phyloP scores from a whole-genome alignment of 2,329 filamentous ascomycete genomes.

The Fusarium sp. region DNA sequence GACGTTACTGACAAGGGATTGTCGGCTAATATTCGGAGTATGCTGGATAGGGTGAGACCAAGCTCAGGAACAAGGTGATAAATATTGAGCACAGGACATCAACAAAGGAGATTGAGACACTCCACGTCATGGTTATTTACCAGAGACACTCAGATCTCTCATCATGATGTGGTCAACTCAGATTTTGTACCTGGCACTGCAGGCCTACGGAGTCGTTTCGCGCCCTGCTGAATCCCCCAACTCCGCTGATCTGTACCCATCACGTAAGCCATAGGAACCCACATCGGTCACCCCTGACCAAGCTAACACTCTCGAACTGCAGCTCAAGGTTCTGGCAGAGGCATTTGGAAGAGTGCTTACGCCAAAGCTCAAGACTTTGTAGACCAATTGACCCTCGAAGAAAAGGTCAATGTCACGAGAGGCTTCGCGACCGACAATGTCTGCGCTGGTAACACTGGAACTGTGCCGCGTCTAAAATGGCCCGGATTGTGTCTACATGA shows the following conservation, averaged over 20 bases:
- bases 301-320: slow-evolving; percentile 14
- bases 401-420: slow-evolving; percentile 70
- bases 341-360: slow-evolving; percentile 71
- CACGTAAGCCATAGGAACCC: slow-evolving; percentile 30
- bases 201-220: slow-evolving; percentile 4
- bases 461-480: slow-evolving; percentile 61
- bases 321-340: slow-evolving; percentile 42
- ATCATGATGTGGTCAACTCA: slow-evolving; percentile 26
- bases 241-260: slow-evolving; percentile 21
- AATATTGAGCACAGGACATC: slow-evolving; percentile 9
- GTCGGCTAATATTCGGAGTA: slow-evolving; percentile 10
- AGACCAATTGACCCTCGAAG: slow-evolving; percentile 74
- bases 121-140: slow-evolving; percentile 1
- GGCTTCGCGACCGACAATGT: slow-evolving; percentile 67
- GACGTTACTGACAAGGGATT: background rate
- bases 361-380: slow-evolving; percentile 70
- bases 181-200: slow-evolving; percentile 16
- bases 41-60: background rate
- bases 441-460: slow-evolving; percentile 65
- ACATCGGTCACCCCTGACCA: slow-evolving; percentile 10
- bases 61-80: slow-evolving; percentile 12
- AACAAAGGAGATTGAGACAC: background rate
- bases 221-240: background rate
- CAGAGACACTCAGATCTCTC: background rate
- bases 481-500: slow-evolving; percentile 66